Evolutionary conservation across 1,284 basidiomycete species (phyloP), one percentile per base, ranked within the genome.

Genomic region (Cryptococcus hybrid): DNA sequence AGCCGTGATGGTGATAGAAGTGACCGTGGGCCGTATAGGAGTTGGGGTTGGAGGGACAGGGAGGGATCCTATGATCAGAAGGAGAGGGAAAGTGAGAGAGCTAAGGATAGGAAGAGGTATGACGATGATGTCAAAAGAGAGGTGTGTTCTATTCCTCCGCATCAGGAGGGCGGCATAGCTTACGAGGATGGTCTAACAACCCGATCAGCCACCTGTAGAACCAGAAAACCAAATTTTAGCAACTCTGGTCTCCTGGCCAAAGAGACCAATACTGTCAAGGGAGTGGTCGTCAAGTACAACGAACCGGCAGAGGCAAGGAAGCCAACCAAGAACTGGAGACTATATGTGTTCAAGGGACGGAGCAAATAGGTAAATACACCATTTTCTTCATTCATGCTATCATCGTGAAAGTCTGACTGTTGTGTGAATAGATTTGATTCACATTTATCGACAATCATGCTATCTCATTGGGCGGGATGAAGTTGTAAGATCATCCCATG

Each of bases 261-360:
- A 5, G 96, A 92, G 71, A 95, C 92, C 5, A 96, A 97, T 70
- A 90, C 88, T 1, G 86, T 92, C 48, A 84, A 86, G 67, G 92
- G 87, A 56, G 90, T 94, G 1, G 85, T 95, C 43, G 81, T 99
- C 60, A 99, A 99, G 77, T 99, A 99, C 74, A 95, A 98, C 67
- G 96, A 99, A 76, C 96, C 96, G 9, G 92, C 95, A 1, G 96
- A 99, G 81, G 96, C 96, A 30, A 82, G 94, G 63, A 96, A 94
- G 71, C 95, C 96, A 3, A 79, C 83, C 2, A 78, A 88, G 42
- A 89, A 88, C 24, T 99, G 96, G 96, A 83, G 96, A 69, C 71
- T 99, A 61, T 99, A 98, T 74, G 93, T 97, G 43, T 99, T 98
- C 83, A 97, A 76, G 93, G 90, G 24, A 85, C 84, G 53, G 91